A percentile compares a stretch with the other conserved stretches of the same genome.
phyloP scores from a whole-genome alignment of 306 rosid species.

The Acacia crassicarpa region DNA sequence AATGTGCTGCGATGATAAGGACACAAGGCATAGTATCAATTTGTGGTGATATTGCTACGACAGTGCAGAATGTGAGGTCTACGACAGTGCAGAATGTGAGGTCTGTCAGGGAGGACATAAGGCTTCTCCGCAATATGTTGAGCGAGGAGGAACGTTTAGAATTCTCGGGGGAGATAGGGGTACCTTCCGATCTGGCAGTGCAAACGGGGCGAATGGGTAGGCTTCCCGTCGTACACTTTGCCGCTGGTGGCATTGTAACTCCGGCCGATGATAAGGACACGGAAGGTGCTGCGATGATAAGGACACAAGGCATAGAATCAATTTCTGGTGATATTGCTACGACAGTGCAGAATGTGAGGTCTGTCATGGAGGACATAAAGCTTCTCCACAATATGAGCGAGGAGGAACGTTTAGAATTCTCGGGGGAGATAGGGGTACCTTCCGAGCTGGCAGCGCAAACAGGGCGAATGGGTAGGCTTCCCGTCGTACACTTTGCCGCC shows the following conservation, averaged over 20 bases:
- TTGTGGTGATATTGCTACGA: conserved; percentile 46
- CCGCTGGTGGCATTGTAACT: too few relatives aligned
- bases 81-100: too few relatives aligned
- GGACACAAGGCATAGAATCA: conserved; percentile 60
- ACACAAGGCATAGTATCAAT: conserved; percentile 55
- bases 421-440: conserved; percentile 64
- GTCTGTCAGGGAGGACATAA: conserved; percentile 54
- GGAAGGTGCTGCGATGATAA: conserved; percentile 68
- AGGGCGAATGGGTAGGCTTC: conserved; percentile 65
- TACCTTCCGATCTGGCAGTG: conserved; percentile 52
- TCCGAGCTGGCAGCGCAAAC: conserved; percentile 67
- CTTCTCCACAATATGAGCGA: conserved; percentile 64
- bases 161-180: conserved; percentile 58
- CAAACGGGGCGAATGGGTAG: too few relatives aligned
- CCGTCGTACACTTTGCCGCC: conserved; percentile 64
- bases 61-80: conserved; percentile 49
- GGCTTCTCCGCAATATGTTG: conserved; percentile 54
- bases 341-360: conserved; percentile 50
- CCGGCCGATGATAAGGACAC: background rate
- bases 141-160: conserved; percentile 68
- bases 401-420: conserved; percentile 60
- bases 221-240: too few relatives aligned
- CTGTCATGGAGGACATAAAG: conserved; percentile 61
- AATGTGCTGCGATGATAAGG: conserved; percentile 69
- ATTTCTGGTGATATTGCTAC: conserved; percentile 47